Evolutionary conservation across 192 early-diverging fungal genomes (phyloP).

Genomic region (Dimargaris cristalligena): DNA sequence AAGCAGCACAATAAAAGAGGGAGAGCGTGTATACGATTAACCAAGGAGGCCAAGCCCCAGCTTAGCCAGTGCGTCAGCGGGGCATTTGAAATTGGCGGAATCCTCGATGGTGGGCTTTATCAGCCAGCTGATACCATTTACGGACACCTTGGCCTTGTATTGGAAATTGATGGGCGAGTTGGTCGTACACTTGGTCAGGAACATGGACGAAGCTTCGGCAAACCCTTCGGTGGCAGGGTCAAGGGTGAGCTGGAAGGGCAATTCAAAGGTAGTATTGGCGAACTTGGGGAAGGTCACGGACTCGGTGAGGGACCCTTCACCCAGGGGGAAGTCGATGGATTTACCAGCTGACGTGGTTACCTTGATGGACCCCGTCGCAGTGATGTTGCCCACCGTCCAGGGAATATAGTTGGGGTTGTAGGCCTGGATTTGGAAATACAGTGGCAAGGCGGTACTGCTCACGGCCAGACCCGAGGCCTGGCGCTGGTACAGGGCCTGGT

Average conservation of each 20-base stretch:
- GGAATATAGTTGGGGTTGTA: conserved; percentile 35
- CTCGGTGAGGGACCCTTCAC: conserved; percentile 20
- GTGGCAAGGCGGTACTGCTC: conserved; percentile 18
- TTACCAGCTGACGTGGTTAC: conserved; percentile 13
- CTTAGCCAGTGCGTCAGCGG: conserved; percentile 20
- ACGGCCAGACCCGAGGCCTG: not conserved
- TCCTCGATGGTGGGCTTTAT: conserved; percentile 30
- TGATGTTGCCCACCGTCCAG: conserved; percentile 35
- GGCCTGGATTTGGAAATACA: conserved; percentile 28
- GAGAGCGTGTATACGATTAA: too few relatives aligned
- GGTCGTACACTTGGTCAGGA: conserved; percentile 22
- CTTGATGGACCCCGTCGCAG: conserved; percentile 22
- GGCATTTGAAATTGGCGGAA: conserved; percentile 25
- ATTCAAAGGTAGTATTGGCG: conserved; percentile 21
- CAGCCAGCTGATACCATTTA: conserved; percentile 28
- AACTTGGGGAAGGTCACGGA: conserved; percentile 28
- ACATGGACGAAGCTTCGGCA: conserved; percentile 16
- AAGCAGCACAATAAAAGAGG: too few relatives aligned
- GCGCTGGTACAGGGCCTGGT: not conserved
- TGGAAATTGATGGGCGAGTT: conserved; percentile 22
- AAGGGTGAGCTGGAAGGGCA: conserved; percentile 27
- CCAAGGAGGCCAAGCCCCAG: too few relatives aligned
- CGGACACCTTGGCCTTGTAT: conserved; percentile 27
- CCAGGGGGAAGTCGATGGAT: conserved; percentile 24
- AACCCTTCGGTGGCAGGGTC: conserved; percentile 23